phyloP scores from a whole-genome alignment of 148 eudicot species.

The Tetragonia tetragonoides region DNA sequence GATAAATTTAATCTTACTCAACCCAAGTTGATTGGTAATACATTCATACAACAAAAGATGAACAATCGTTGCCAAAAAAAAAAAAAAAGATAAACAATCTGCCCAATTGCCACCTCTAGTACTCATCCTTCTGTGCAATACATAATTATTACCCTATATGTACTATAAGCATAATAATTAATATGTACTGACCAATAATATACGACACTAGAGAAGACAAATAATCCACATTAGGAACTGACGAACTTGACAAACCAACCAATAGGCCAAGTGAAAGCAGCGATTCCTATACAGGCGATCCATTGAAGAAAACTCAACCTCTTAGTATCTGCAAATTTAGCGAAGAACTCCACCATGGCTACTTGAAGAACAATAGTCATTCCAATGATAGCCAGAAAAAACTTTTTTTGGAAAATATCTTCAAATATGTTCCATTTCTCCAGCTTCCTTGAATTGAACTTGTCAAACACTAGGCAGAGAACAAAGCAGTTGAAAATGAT shows the following conservation, averaged over 20 bases:
- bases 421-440: slow-evolving; percentile 32
- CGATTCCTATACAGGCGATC: slow-evolving; percentile 27
- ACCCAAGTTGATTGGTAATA: too few relatives aligned
- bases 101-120: too few relatives aligned
- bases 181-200: too few relatives aligned
- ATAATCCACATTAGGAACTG: neutral
- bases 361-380: slow-evolving; percentile 31
- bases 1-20: too few relatives aligned
- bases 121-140: too few relatives aligned
- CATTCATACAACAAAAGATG: too few relatives aligned
- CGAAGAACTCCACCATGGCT: slow-evolving; percentile 32
- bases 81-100: too few relatives aligned
- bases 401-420: slow-evolving; percentile 27
- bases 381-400: slow-evolving; percentile 29
- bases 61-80: too few relatives aligned
- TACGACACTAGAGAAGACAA: neutral
- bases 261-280: slow-evolving; percentile 32
- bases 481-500: slow-evolving; percentile 46
- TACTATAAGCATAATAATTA: too few relatives aligned
- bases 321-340: slow-evolving; percentile 32
- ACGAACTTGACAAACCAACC: slow-evolving; percentile 33
- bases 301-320: slow-evolving; percentile 34
- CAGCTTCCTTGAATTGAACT: slow-evolving; percentile 33
- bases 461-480: slow-evolving; percentile 42
- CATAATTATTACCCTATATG: too few relatives aligned